Evolutionary conservation across 2,329 filamentous ascomycete species (phyloP), one percentile per base, ranked within the genome.

Genomic region (Verticillium klebahnii): DNA sequence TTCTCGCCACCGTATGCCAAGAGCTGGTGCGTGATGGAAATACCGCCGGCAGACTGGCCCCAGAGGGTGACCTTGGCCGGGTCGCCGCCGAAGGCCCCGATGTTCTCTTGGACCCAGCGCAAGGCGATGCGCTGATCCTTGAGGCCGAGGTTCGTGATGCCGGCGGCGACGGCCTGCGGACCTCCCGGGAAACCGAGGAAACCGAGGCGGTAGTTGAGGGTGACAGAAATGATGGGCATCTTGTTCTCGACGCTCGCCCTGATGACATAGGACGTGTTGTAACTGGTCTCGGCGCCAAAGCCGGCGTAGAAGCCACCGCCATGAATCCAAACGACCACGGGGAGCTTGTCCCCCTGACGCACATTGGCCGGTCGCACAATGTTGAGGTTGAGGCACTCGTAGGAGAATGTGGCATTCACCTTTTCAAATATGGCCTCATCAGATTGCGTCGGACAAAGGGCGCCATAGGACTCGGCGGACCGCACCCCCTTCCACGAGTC

Each of bases 331-430:
- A 86, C 77, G 7, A 77, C 78, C 8, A 87, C 81, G 0, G 85
- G 85, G 2, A 88, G 75, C 12, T 72, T 76, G 3, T 70, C 70
- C 7, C 67, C 67, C 40, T 71, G 63, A 12, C 75, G 69, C 7
- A 78, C 73, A 5, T 80, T 79, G 9, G 79, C 72, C 0, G 85
- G 84, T 3, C 86, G 79, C 31, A 89, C 75, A 5, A 89, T 78
- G 66, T 88, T 89, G 64, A 89, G 73, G 56, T 83, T 86, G 5
- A 89, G 76, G 64, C 86, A 89, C 66, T 88, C 82, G 67, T 89
- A 86, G n/a, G 75, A 64, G 70, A 71, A 29, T 5, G 61, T 72
- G n/a, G 67, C 68, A 23, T 66, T 67, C 1, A 67, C 52, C 29
- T 56, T 57, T 8, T 69, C 67, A 11, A 59, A 61, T 17, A 36